Percentiles rank a stretch among this genome's conserved stretches.
These are phyloP conservation scores for Thielaviopsis euricoi DNA, from an alignment of 2,329 filamentous ascomycete genomes.

Conservation along the genomic window DNA sequence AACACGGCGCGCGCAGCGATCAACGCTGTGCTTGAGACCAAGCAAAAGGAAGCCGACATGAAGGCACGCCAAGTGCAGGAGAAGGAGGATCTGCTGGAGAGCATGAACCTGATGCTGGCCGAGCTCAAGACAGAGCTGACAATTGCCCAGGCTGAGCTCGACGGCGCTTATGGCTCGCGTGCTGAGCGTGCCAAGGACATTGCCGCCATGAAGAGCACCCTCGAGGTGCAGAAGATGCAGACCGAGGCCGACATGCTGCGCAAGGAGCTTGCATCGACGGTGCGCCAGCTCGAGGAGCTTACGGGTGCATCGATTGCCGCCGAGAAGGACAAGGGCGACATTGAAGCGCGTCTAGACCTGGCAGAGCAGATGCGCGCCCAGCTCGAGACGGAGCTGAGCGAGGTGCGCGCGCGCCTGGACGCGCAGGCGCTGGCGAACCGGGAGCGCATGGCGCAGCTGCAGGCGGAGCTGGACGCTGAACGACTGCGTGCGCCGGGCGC, in stretches of 20 bases:
- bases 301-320: constrained; percentile 34
- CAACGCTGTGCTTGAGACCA: constrained; percentile 21
- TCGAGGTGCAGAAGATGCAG: constrained; percentile 29
- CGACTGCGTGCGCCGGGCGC: constrained; percentile 25
- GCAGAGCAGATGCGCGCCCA: constrained; percentile 20
- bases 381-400: constrained; percentile 24
- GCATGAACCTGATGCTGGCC: constrained; percentile 33
- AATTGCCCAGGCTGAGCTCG: constrained; percentile 43
- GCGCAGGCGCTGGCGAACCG: constrained; percentile 23
- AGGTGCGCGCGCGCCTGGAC: constrained; percentile 24
- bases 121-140: constrained; percentile 47
- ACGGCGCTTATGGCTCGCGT: constrained; percentile 43
- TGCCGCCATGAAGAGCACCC: constrained; percentile 33
- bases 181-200: constrained; percentile 42
- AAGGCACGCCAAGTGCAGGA: constrained; percentile 24
- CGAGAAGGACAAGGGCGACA: constrained; percentile 32
- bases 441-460: constrained; percentile 24
- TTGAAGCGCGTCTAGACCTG: constrained; percentile 27
- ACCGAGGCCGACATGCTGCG: constrained; percentile 33
- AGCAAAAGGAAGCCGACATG: constrained; percentile 26
- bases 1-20: constrained; percentile 22
- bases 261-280: constrained; percentile 31
- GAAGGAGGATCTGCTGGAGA: constrained; percentile 34
- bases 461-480: constrained; percentile 36
- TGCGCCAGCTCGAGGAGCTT: constrained; percentile 36